Evolutionary conservation across 768 basidiomycete genomes (phyloP).

Genomic region (Gelatoporia subvermispora): DNA sequence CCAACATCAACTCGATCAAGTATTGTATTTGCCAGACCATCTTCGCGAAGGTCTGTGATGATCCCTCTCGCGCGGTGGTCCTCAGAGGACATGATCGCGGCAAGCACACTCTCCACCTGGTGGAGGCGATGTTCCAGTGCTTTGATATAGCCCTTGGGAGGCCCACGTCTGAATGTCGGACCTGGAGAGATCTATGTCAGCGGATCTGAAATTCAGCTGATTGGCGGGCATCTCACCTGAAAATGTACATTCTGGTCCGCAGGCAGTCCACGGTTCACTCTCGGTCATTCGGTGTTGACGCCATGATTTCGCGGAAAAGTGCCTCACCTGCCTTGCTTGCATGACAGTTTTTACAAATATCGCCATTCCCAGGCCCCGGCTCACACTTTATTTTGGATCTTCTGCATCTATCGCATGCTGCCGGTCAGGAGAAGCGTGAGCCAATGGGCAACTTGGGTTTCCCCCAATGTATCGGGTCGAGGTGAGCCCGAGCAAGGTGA

Average conservation of each 20-base stretch:
- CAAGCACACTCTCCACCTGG: conserved; percentile 84
- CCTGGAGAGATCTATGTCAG: conserved; percentile 32
- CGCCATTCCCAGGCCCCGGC: conserved; percentile 53
- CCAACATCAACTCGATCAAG: conserved; percentile 71
- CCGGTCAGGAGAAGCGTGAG: background rate
- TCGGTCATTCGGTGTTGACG: background rate
- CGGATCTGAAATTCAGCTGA: conserved; percentile 37
- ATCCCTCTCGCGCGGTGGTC: conserved; percentile 61
- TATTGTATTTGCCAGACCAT: conserved; percentile 74
- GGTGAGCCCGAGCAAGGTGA: no score
- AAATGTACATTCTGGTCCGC: conserved; percentile 35
- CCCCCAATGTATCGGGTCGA: no score
- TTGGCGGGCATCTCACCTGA: conserved; percentile 46
- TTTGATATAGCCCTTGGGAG: conserved; percentile 90
- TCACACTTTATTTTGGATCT: conserved; percentile 89
- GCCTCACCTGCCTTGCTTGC: conserved; percentile 33
- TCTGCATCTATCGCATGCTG: conserved; percentile 84
- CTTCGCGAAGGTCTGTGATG: conserved; percentile 60
- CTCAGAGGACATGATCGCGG: conserved; percentile 69
- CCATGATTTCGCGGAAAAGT: no score
- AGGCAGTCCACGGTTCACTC: conserved; percentile 11
- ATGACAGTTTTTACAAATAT: conserved; percentile 55
- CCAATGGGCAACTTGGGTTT: no score
- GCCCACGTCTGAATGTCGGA: conserved; percentile 76
- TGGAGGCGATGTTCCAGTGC: conserved; percentile 90